Base-by-base conservation (phyloP, 495 filamentous ascomycete species). In the Tuber melanosporum region DNA sequence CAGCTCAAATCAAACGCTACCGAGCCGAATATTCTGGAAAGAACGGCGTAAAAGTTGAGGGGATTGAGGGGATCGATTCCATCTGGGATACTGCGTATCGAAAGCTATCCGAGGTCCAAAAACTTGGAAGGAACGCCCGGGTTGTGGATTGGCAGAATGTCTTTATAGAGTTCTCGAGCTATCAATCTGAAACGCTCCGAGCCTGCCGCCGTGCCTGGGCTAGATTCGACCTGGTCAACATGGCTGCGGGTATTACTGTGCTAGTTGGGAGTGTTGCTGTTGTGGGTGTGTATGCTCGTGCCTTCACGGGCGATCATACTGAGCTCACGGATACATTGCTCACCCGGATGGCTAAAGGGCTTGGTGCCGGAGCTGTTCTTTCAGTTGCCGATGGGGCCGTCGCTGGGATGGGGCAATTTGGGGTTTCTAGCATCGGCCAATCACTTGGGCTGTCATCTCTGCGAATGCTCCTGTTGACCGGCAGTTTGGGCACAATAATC, bases 181-280 rank as follows among this genome's bases (percentile, higher is more conserved):
- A 96, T 80, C 92, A 98, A 82, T 85, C 86, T 57, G 90, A 92
- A 81, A 96, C 91, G 20, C 86, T 99, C 44, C 87, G 89, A 47
- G 86, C 93, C n/a, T 98, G 91, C 86, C 92, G 93, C 80, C 87
- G 86, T 39, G 87, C 98, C 41, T 99, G 95, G 95, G 93, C 96
- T 17, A 88, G 91, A 42, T 99, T 98, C 82, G 92, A 98, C 83
- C 85, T 97, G 52, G 87, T 88, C 2, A 92, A 91, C 82, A 99
- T 99, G 94, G 76, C 90, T 15, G 83, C 92, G 71, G 95, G 95
- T 32, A 90, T 98, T 76, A 81, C 79, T 22, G 87, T 97, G 72
- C 88, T 97, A 77, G 86, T 89, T 20, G 87, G 87, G 20, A 90
- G 91, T 17, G 87, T 97, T 70, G 78, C 88, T 39, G 81, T 91